Conservation (phyloP, 2,329 filamentous ascomycete species). For the Fusarium sp. region DNA sequence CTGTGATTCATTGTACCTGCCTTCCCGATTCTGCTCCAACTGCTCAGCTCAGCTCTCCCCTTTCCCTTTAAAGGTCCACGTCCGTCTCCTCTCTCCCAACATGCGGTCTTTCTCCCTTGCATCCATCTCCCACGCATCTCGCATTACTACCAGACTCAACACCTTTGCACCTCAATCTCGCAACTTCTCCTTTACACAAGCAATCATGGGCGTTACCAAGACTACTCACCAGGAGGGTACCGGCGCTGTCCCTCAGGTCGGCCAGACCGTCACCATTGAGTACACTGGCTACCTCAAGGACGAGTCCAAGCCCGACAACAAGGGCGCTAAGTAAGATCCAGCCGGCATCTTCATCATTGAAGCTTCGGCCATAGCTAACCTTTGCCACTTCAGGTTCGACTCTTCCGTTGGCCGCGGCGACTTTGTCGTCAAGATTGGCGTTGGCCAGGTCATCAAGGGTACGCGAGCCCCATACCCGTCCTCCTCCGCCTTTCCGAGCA, state of each 20-base stretch:
- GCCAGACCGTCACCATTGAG: constrained; percentile 85
- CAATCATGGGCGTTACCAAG: constrained; percentile 80
- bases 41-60: background rate
- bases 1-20: constrained; percentile 14
- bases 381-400: constrained; percentile 78
- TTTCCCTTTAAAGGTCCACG: constrained; percentile 35
- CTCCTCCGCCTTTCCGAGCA: background rate
- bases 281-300: constrained; percentile 93
- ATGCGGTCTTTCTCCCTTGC: constrained; percentile 39
- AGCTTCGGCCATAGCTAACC: constrained; percentile 16
- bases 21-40: constrained; percentile 3
- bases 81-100: constrained; percentile 20
- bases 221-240: constrained; percentile 71
- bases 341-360: background rate
- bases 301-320: constrained; percentile 66
- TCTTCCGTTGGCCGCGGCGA: constrained; percentile 82
- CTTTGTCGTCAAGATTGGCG: constrained; percentile 83
- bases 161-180: constrained; percentile 31
- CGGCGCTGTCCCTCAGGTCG: constrained; percentile 68
- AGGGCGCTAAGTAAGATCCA: constrained; percentile 77
- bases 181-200: constrained; percentile 37
- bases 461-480: constrained; percentile 42
- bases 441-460: constrained; percentile 90
- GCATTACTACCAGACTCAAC: constrained; percentile 33
- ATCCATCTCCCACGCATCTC: constrained; percentile 32